phyloP scores from a whole-genome alignment of 768 basidiomycete genomes.

The Cantharellus cinnabarinus region DNA sequence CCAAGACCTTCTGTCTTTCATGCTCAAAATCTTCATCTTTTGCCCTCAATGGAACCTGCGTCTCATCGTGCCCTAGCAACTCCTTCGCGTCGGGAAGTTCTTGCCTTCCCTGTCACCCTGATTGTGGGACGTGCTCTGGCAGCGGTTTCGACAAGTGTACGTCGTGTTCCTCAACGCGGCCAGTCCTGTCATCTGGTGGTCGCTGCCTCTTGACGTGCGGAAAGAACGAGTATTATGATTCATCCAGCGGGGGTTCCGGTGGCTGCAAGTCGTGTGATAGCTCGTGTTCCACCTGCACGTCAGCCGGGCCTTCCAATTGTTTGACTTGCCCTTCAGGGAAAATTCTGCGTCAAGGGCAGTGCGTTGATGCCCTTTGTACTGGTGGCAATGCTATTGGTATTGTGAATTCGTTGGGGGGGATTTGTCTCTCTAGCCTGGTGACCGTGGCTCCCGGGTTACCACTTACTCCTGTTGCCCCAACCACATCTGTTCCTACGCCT shows the following conservation, averaged over 20 bases:
- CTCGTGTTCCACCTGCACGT: constrained; percentile 61
- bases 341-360: constrained; percentile 45
- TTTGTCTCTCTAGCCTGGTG: constrained; percentile 29
- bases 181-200: constrained; percentile 42
- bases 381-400: constrained; percentile 25
- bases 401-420: constrained; percentile 42
- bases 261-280: constrained; percentile 54
- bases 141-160: constrained; percentile 59
- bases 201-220: constrained; percentile 64
- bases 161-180: constrained; percentile 42
- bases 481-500: too few relatives aligned
- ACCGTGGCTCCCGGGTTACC: not conserved
- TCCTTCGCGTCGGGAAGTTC: constrained; percentile 43
- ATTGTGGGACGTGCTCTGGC: constrained; percentile 72
- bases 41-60: constrained; percentile 54
- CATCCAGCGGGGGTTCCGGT: constrained; percentile 22
- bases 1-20: constrained; percentile 49
- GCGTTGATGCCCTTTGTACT: constrained; percentile 40
- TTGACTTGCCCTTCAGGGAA: constrained; percentile 48
- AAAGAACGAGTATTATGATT: constrained; percentile 52
- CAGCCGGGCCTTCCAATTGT: constrained; percentile 43
- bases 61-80: constrained; percentile 50
- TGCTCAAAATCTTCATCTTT: constrained; percentile 41
- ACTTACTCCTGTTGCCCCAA: not conserved
- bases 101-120: constrained; percentile 65